phyloP scores from a whole-genome alignment of 2,329 filamentous ascomycete genomes.

The Periconia digitata region DNA sequence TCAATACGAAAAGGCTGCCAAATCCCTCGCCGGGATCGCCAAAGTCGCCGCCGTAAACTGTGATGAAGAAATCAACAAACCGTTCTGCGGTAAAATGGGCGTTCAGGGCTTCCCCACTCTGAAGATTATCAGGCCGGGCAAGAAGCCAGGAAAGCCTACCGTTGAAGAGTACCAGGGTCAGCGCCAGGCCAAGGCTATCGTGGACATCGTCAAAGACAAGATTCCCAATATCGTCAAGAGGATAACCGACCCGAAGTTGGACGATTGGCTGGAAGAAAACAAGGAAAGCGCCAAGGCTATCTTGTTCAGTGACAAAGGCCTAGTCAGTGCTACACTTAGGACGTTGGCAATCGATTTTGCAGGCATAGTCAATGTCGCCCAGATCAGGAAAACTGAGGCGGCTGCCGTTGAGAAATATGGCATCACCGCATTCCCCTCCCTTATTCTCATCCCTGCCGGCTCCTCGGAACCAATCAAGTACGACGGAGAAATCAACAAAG shows the following conservation, averaged over 20 bases:
- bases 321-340: slow-evolving; percentile 78
- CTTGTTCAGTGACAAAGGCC: slow-evolving; percentile 90
- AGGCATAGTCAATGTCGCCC: slow-evolving; percentile 74
- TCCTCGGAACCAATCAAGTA: slow-evolving; percentile 71
- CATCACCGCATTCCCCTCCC: slow-evolving; percentile 74
- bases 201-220: slow-evolving; percentile 79
- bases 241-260: slow-evolving; percentile 76
- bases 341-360: slow-evolving; percentile 90
- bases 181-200: slow-evolving; percentile 81
- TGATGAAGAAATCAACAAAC: slow-evolving; percentile 90
- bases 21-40: slow-evolving; percentile 84
- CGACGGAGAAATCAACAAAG: slow-evolving; percentile 82
- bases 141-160: slow-evolving; percentile 75
- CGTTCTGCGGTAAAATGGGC: slow-evolving; percentile 80
- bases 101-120: slow-evolving; percentile 94
- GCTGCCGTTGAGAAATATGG: slow-evolving; percentile 72
- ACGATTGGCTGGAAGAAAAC: slow-evolving; percentile 69
- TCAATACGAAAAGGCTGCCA: slow-evolving; percentile 91
- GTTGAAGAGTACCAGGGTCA: slow-evolving; percentile 90
- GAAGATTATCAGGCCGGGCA: slow-evolving; percentile 86
- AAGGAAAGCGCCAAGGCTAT: slow-evolving; percentile 79
- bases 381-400: slow-evolving; percentile 80
- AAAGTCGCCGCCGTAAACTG: slow-evolving; percentile 95
- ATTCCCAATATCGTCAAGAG: slow-evolving; percentile 91
- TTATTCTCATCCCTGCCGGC: slow-evolving; percentile 76